Conservation (phyloP, 2,329 filamentous ascomycete species). For the Alternaria sp. region DNA sequence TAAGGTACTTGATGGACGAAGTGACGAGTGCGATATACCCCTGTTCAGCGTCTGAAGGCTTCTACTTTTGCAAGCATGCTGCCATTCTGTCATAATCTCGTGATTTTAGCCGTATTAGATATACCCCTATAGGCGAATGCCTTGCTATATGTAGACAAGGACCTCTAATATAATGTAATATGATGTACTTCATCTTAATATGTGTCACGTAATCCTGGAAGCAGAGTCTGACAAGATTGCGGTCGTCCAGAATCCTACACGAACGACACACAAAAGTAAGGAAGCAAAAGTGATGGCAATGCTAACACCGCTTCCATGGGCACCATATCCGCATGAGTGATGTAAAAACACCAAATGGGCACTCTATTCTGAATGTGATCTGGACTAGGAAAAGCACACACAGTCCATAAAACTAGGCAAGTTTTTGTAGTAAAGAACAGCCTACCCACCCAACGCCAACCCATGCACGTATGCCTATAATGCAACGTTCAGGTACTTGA, state of each 20-base stretch:
- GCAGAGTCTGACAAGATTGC: no score
- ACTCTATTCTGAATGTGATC: not conserved
- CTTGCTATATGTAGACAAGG: not conserved
- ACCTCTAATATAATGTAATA: slow-evolving; percentile 2
- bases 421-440: slow-evolving; percentile 1
- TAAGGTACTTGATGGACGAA: not conserved
- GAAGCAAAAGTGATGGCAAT: no score
- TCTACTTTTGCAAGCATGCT: no score
- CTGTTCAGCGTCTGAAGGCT: no score
- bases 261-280: no score
- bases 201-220: not conserved
- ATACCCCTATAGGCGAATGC: no score
- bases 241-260: no score
- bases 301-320: no score
- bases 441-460: slow-evolving; percentile 11
- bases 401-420: slow-evolving; percentile 2
- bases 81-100: no score
- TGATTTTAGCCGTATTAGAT: no score
- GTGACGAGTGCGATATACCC: not conserved
- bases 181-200: not conserved
- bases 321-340: no score
- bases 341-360: not conserved
- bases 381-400: not conserved
- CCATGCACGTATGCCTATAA: slow-evolving; percentile 21
- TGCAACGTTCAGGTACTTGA: slow-evolving; percentile 22